Evolutionary conservation across 495 filamentous ascomycete species (phyloP).

Genomic region (Acidomyces sp.): DNA sequence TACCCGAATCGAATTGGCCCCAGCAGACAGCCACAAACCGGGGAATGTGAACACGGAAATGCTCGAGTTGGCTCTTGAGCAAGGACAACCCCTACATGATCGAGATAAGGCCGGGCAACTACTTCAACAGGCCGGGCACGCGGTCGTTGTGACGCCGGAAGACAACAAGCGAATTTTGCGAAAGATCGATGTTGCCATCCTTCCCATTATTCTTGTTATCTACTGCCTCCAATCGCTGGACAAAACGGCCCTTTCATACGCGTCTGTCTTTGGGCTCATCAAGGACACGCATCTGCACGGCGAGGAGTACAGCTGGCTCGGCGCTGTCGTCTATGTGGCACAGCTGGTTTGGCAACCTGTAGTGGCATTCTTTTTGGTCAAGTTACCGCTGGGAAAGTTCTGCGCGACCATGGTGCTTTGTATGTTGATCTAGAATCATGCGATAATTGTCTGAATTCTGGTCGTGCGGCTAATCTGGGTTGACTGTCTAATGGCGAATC

Average conservation of each 20-base stretch:
- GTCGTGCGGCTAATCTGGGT: too few relatives aligned
- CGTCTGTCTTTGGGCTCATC: constrained; percentile 43
- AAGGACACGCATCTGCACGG: constrained; percentile 37
- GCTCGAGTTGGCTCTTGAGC: constrained; percentile 27
- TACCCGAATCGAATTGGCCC: constrained; percentile 23
- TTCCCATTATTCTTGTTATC: constrained; percentile 37
- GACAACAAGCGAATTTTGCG: constrained; percentile 22
- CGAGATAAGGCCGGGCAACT: constrained; percentile 34
- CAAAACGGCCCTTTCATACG: constrained; percentile 38
- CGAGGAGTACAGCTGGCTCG: constrained; percentile 32
- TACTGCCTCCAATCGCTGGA: constrained; percentile 45
- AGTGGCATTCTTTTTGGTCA: constrained; percentile 34
- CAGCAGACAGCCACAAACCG: constrained; percentile 3
- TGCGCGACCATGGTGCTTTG: constrained; percentile 20
- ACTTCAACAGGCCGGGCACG: constrained; percentile 31
- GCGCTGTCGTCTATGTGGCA: constrained; percentile 25
- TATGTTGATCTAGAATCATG: too few relatives aligned
- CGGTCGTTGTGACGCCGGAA: constrained; percentile 34
- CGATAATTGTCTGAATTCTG: too few relatives aligned
- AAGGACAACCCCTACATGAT: constrained; percentile 5
- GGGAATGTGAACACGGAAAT: constrained; percentile 21
- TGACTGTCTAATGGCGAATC: too few relatives aligned
- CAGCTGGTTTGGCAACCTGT: constrained; percentile 26
- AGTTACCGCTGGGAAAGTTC: constrained; percentile 32
- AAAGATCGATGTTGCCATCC: constrained; percentile 36